Conservation (phyloP, 768 basidiomycete species). For the Hydnum rufescens region DNA sequence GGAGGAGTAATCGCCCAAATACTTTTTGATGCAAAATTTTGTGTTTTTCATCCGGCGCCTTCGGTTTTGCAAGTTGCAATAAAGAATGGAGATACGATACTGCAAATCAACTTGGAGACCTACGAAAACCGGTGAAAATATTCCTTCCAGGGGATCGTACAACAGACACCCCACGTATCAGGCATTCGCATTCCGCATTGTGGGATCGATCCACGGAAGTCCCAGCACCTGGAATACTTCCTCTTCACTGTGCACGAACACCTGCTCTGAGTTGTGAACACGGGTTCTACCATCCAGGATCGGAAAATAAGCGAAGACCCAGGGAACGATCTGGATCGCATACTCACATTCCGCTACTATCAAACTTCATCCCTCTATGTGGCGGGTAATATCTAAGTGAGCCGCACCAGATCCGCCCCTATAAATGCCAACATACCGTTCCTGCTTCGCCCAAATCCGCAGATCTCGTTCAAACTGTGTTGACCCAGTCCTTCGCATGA, state of each 20-base stretch:
- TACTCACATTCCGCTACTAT: slow-evolving; percentile 58
- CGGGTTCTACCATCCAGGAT: too few species aligned
- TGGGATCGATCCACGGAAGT: slow-evolving; percentile 50
- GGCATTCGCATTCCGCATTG: slow-evolving; percentile 50
- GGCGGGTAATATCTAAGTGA: slow-evolving; percentile 2
- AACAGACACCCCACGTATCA: too few species aligned
- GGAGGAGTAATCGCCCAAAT: too few species aligned
- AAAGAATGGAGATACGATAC: too few species aligned
- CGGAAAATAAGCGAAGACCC: not conserved
- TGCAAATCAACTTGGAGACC: too few species aligned
- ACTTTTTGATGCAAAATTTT: too few species aligned
- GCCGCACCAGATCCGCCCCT: not conserved
- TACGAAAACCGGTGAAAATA: too few species aligned
- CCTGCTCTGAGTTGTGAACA: slow-evolving; percentile 41
- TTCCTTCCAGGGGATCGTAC: too few species aligned
- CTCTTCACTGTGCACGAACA: slow-evolving; percentile 42
- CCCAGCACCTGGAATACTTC: slow-evolving; percentile 57
- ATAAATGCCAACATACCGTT: slow-evolving; percentile 23
- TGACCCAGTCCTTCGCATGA: slow-evolving; percentile 49
- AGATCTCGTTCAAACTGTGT: slow-evolving; percentile 81
- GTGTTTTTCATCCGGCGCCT: too few species aligned
- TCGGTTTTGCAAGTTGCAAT: too few species aligned
- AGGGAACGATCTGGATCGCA: not conserved
- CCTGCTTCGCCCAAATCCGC: slow-evolving; percentile 46
- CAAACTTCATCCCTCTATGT: slow-evolving; percentile 58